Evolutionary conservation across 2,329 filamentous ascomycete genomes (phyloP).

Genomic region (Albifimbria verrucaria): DNA sequence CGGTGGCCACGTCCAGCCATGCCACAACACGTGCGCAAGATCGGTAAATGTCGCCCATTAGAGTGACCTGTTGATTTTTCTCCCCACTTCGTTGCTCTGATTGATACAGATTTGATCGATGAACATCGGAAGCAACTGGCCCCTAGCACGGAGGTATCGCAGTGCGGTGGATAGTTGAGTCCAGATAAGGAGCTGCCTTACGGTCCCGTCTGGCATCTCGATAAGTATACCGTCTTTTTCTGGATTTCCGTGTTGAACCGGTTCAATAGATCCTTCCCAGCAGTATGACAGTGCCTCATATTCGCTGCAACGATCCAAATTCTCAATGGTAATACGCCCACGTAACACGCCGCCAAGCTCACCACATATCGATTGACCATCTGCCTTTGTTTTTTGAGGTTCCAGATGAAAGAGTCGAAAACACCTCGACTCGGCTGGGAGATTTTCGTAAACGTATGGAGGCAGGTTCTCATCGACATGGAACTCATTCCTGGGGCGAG

Average conservation of each 20-base stretch:
- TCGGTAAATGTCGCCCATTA: not conserved
- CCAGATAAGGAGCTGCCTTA: not conserved
- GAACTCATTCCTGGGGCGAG: not conserved
- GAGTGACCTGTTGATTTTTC: not conserved
- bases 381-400: not conserved
- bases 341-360: not conserved
- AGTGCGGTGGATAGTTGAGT: not conserved
- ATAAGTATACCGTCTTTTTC: not conserved
- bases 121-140: not conserved
- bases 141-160: not conserved
- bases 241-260: not conserved
- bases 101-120: not conserved
- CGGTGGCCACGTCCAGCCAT: not conserved
- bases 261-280: not conserved
- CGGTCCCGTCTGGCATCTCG: not conserved
- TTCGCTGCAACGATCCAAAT: not conserved
- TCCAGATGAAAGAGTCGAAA: not conserved
- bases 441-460: not conserved
- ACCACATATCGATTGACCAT: not conserved
- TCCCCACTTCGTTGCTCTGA: not conserved
- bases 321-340: not conserved
- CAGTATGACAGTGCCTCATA: not conserved
- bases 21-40: not conserved
- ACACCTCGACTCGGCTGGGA: not conserved
- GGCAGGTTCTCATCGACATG: not conserved